Evolutionary conservation across 108 stramenopile genomes (phyloP), one percentile per base, ranked within the genome.

Genomic region (Skeletonema tropicum): DNA sequence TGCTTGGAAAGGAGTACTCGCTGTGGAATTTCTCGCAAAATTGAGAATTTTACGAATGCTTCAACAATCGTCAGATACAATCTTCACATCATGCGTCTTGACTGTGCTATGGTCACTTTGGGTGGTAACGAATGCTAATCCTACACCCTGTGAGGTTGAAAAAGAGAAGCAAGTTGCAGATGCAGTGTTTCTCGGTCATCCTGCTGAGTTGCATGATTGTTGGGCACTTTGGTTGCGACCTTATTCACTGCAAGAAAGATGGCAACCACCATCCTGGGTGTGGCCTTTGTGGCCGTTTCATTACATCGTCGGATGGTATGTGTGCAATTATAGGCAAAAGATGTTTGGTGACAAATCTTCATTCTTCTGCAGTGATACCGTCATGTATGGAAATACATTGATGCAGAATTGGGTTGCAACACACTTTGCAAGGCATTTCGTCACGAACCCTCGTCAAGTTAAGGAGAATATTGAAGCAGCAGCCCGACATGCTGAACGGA

Each of bases 171-270:
- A n/a, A 32, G 73, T 64, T 26, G 73, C 77, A 42, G 82, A 83
- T 38, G 77, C 64, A 14, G 73, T 75, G 10, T 79, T 79, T 41
- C 60, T 79, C 13, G 79, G 83, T 14, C 85, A 86, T 71, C 85
- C 85, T 31, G 82, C 85, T n/a, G 72, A 79, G 12, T 45, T 86
- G 38, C 52, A 62, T 11, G 85, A 86, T 41, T 70, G 52, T 25
- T 86, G 82, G 82, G 85, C 85, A n/a, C 74, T 86, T 45, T 86
- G 85, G 85, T 79, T 86, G 14, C 59, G 83, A 19, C 85, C 85
- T 30, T 86, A 86, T 41, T 75, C 82, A 15, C 63, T 86, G 5
- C 21, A 70, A 26, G 74, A 83, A 26, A 74, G 85, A 33, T 86
- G 85, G 85, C 33, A 48, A n/a, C 63, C 74, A 32, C 85, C 82